Evolutionary conservation across 2,329 filamentous ascomycete genomes (phyloP).

Genomic region (Arthrobotrys pseudoclavata): DNA sequence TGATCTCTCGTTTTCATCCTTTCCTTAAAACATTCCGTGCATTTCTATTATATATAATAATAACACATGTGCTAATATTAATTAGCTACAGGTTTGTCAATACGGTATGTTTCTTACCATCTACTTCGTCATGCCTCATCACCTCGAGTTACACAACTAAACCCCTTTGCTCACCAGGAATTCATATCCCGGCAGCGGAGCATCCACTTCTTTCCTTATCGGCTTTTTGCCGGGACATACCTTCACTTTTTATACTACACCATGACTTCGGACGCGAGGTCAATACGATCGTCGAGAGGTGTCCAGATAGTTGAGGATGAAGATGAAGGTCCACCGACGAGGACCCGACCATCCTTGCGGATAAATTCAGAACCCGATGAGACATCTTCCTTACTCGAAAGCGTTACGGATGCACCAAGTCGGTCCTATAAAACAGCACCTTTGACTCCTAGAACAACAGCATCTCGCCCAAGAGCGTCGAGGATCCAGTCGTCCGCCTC

Average conservation of each 20-base stretch:
- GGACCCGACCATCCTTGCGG: slow-evolving; percentile 53
- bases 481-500: slow-evolving; percentile 64
- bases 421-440: slow-evolving; percentile 68
- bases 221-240: slow-evolving; percentile 5
- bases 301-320: slow-evolving; percentile 46
- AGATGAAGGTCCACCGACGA: slow-evolving; percentile 12
- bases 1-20: neutral
- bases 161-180: slow-evolving; percentile 23
- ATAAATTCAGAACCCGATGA: slow-evolving; percentile 66
- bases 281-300: slow-evolving; percentile 39
- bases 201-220: slow-evolving; percentile 8
- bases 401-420: slow-evolving; percentile 61
- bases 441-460: slow-evolving; percentile 66
- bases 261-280: slow-evolving; percentile 52
- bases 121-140: slow-evolving; percentile 11
- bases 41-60: slow-evolving; percentile 16
- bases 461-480: slow-evolving; percentile 64
- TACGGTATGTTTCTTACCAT: neutral
- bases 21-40: neutral
- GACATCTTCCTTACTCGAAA: slow-evolving; percentile 68
- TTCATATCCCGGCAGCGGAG: slow-evolving; percentile 1
- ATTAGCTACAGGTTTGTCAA: slow-evolving; percentile 22
- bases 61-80: slow-evolving; percentile 23
- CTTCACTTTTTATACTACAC: slow-evolving; percentile 5
- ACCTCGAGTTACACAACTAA: slow-evolving; percentile 16